phyloP scores from a whole-genome alignment of 2,329 filamentous ascomycete species.

The Trichophyton schoenleinii region DNA sequence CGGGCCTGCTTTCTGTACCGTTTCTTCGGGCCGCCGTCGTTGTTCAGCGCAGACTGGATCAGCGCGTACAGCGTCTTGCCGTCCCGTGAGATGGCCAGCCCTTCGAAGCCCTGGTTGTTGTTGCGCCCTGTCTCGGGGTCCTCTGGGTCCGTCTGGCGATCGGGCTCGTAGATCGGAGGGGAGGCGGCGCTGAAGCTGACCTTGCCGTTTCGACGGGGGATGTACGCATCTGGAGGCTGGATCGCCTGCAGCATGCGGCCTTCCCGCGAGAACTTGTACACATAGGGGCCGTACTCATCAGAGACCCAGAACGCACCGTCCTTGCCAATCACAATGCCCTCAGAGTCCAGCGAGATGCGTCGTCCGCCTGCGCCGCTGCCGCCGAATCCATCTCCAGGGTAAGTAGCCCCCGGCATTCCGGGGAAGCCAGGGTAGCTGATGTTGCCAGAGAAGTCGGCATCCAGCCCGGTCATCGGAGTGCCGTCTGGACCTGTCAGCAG shows the following conservation, averaged over 20 bases:
- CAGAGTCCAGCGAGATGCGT: constrained; percentile 50
- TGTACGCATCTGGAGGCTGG: constrained; percentile 50
- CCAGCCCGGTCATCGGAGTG: constrained; percentile 50
- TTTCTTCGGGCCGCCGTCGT: constrained; percentile 48
- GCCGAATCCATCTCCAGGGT: constrained; percentile 56
- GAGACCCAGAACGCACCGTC: constrained; percentile 55
- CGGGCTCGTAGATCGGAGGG: constrained; percentile 47
- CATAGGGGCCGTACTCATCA: constrained; percentile 59
- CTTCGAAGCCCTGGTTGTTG: constrained; percentile 69
- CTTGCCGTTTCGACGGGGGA: constrained; percentile 51
- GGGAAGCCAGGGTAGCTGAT: constrained; percentile 48
- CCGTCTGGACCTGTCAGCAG: constrained; percentile 52
- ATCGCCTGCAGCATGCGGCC: constrained; percentile 53
- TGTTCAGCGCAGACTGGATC: constrained; percentile 52
- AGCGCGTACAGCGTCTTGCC: constrained; percentile 53
- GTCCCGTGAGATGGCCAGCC: constrained; percentile 49
- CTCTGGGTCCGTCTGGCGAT: constrained; percentile 39
- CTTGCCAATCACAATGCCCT: constrained; percentile 50
- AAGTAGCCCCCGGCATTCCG: constrained; percentile 50
- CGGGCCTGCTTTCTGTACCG: constrained; percentile 46
- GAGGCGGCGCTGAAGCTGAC: constrained; percentile 53
- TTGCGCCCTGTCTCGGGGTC: constrained; percentile 50
- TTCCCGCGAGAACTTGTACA: constrained; percentile 50
- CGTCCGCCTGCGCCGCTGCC: constrained; percentile 46
- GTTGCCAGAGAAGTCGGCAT: constrained; percentile 44